Percentiles rank a stretch among this genome's conserved stretches.
Conservation (phyloP, 2,329 filamentous ascomycete species). For the Fusarium solani-melongenae region DNA sequence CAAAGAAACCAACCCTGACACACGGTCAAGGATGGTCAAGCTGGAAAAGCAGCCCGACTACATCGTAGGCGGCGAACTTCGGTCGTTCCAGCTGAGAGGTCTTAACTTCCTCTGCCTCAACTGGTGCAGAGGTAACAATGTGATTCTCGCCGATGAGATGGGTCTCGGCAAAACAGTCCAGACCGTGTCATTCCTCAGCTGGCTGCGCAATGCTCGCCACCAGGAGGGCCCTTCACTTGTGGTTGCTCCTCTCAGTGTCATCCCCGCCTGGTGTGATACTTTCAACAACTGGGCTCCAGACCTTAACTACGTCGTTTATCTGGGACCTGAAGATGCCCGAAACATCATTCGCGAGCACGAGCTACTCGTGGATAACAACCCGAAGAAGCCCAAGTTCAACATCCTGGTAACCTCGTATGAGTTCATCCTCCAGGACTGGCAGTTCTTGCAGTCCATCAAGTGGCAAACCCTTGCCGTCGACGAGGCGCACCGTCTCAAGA, state of each 20-base stretch:
- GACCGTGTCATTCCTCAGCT: constrained; percentile 96
- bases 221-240: constrained; percentile 97
- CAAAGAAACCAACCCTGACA: constrained; percentile 79
- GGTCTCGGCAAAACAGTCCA: constrained; percentile 98
- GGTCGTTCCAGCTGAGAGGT: constrained; percentile 93
- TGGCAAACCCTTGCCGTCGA: constrained; percentile 98
- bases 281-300: constrained; percentile 97
- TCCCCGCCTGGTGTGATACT: constrained; percentile 97
- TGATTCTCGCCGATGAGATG: constrained; percentile 99
- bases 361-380: constrained; percentile 85
- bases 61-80: constrained; percentile 84
- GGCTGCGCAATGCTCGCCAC: constrained; percentile 87
- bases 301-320: constrained; percentile 96
- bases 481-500: constrained; percentile 96
- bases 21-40: constrained; percentile 78
- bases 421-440: constrained; percentile 87
- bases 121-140: constrained; percentile 93
- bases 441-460: constrained; percentile 89
- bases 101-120: constrained; percentile 96
- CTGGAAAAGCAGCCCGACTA: constrained; percentile 87
- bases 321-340: constrained; percentile 87
- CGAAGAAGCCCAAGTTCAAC: constrained; percentile 93
- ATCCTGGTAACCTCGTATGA: constrained; percentile 98
- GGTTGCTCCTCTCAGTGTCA: constrained; percentile 96
- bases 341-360: constrained; percentile 92